Evolutionary conservation across 2,329 filamentous ascomycete species (phyloP).

Genomic region (Amauroascus verrucosus): DNA sequence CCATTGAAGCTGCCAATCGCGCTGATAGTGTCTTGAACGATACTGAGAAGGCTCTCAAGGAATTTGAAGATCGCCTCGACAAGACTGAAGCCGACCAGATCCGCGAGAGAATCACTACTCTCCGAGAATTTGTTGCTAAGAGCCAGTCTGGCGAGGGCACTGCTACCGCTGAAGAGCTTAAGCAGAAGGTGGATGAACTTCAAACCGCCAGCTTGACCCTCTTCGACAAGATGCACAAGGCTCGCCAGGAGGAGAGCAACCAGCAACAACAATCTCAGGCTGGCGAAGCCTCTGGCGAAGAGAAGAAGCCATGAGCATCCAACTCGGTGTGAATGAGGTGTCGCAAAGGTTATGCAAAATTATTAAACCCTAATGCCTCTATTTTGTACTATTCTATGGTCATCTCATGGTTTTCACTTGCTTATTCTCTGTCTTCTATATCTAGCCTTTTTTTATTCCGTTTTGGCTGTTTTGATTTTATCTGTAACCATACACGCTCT

Average conservation of each 20-base stretch:
- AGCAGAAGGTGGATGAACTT: slow-evolving; percentile 97
- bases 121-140: slow-evolving; percentile 86
- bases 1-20: slow-evolving; percentile 95
- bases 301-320: slow-evolving; percentile 57
- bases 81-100: slow-evolving; percentile 90
- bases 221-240: slow-evolving; percentile 99
- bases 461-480: slow-evolving; percentile 16
- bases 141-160: slow-evolving; percentile 84
- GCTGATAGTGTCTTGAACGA: slow-evolving; percentile 94
- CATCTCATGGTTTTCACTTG: slow-evolving; percentile 12
- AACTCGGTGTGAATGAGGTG: neutral
- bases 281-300: slow-evolving; percentile 44
- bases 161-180: slow-evolving; percentile 82
- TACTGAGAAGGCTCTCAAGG: slow-evolving; percentile 95
- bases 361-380: slow-evolving; percentile 7
- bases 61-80: slow-evolving; percentile 91
- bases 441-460: slow-evolving; percentile 10
- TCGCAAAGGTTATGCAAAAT: slow-evolving; percentile 4
- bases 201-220: slow-evolving; percentile 91
- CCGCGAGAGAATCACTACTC: slow-evolving; percentile 78
- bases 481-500: slow-evolving; percentile 20
- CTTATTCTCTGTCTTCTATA: slow-evolving; percentile 12
- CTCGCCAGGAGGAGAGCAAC: slow-evolving; percentile 58
- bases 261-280: slow-evolving; percentile 43
- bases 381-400: slow-evolving; percentile 13